A percentile compares a stretch with the other conserved stretches of the same genome.
phyloP scores from a whole-genome alignment of 768 basidiomycete genomes.

The Boletellus ananiceps region DNA sequence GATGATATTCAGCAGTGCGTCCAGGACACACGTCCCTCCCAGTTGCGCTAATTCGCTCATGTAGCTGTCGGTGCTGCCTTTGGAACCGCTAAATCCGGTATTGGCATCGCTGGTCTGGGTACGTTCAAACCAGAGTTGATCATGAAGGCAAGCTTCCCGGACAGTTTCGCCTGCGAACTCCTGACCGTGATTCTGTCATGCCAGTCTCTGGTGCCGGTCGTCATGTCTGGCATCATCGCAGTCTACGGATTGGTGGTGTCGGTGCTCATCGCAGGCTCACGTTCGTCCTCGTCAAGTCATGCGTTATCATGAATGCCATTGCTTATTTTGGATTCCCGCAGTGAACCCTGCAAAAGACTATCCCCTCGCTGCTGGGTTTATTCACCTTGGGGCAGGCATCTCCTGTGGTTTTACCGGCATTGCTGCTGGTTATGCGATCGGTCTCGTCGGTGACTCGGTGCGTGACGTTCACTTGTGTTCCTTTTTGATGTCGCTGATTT shows the following conservation, averaged over 20 bases:
- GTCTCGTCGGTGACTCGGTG: conserved; percentile 89
- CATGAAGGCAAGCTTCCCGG: conserved; percentile 71
- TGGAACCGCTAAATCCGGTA: conserved; percentile 95
- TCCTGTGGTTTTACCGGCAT: conserved; percentile 89
- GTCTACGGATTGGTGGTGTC: conserved; percentile 96
- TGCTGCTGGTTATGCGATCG: conserved; percentile 93
- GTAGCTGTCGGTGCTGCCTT: conserved; percentile 91
- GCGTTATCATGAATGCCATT: neutral
- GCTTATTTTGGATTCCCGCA: conserved; percentile 29
- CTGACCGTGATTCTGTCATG: neutral
- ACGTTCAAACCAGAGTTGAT: conserved; percentile 94
- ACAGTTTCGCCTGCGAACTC: neutral
- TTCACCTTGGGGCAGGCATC: conserved; percentile 89
- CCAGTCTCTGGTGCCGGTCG: conserved; percentile 91
- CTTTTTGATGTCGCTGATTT: conserved; percentile 4
- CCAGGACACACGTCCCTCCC: neutral
- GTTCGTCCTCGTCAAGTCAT: conserved; percentile 33
- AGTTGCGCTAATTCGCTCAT: conserved; percentile 8
- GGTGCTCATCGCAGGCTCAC: conserved; percentile 77
- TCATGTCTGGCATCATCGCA: conserved; percentile 98
- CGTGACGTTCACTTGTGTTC: conserved; percentile 27
- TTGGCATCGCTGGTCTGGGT: conserved; percentile 93
- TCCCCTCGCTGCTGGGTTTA: conserved; percentile 80
- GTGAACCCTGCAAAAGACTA: conserved; percentile 65
- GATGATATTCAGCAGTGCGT: conserved; percentile 97